Evolutionary conservation across 1,139 yeast species (phyloP).

Genomic region (Debaryomycetaceae sp.): DNA sequence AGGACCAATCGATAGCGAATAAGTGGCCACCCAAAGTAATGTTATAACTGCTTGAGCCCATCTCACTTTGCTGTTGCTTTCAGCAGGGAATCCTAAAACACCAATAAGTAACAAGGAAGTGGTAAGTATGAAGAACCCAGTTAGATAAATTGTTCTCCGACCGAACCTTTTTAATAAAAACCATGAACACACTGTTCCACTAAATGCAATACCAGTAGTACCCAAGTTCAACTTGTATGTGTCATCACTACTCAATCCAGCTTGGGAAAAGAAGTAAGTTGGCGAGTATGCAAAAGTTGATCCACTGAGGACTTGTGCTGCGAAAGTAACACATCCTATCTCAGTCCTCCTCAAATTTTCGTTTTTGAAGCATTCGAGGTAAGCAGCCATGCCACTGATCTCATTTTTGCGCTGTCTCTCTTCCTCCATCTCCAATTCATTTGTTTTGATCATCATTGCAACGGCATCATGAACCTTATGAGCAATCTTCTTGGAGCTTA

Average conservation of each 20-base stretch:
- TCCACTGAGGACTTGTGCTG: constrained; percentile 22
- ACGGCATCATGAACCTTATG: constrained; percentile 16
- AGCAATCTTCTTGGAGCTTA: constrained; percentile 15
- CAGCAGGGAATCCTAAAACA: constrained; percentile 7
- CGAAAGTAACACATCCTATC: constrained; percentile 16
- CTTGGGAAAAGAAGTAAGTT: constrained; percentile 21
- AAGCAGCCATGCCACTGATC: constrained; percentile 3
- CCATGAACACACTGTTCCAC: constrained; percentile 18
- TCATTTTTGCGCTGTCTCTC: constrained; percentile 15
- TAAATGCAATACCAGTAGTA: constrained; percentile 17
- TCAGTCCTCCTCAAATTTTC: constrained; percentile 20
- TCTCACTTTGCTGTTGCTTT: constrained; percentile 11
- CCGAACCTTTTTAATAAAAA: constrained; percentile 16
- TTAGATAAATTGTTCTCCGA: constrained; percentile 20
- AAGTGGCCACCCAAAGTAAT: constrained; percentile 22
- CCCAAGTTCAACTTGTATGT: constrained; percentile 14
- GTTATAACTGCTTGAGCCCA: constrained; percentile 24
- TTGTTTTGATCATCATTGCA: constrained; percentile 23
- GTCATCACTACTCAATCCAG: constrained; percentile 16
- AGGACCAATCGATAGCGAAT: constrained; percentile 23
- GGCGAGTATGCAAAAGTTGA: constrained; percentile 22
- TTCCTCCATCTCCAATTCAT: constrained; percentile 21
- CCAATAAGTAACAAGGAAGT: constrained; percentile 10
- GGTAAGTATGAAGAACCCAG: constrained; percentile 12
- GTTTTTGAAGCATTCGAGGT: constrained; percentile 17